phyloP scores from a whole-genome alignment of 768 basidiomycete genomes.

The Filobasidium wieringae region DNA sequence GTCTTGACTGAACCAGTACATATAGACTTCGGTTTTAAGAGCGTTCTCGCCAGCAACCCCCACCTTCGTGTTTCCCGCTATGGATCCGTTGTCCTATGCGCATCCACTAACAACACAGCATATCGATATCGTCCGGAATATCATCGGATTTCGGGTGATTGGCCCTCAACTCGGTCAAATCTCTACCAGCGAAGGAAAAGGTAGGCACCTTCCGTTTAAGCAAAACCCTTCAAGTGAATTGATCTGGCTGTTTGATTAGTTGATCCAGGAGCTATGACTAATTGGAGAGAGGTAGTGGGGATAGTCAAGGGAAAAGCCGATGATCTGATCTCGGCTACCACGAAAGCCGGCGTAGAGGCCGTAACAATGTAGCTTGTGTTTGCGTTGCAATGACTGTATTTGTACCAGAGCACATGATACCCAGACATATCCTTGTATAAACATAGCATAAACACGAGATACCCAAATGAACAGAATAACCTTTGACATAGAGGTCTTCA shows the following conservation, averaged over 20 bases:
- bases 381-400: too few relatives aligned
- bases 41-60: conserved; percentile 73
- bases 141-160: conserved; percentile 65
- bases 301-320: conserved; percentile 27
- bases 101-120: conserved; percentile 88
- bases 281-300: conserved; percentile 70
- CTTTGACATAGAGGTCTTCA: too few relatives aligned
- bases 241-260: conserved; percentile 39
- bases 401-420: too few relatives aligned
- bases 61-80: conserved; percentile 86
- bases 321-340: not conserved
- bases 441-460: too few relatives aligned
- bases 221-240: not conserved
- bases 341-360: too few relatives aligned
- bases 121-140: conserved; percentile 57
- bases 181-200: conserved; percentile 86
- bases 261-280: conserved; percentile 79
- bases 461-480: too few relatives aligned
- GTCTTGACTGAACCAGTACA: conserved; percentile 34
- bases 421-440: too few relatives aligned
- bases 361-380: too few relatives aligned
- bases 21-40: conserved; percentile 54
- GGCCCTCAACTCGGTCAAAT: conserved; percentile 73
- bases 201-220: conserved; percentile 29
- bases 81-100: conserved; percentile 97